Conservation (phyloP, 441 rosid species). For the Corymbia citriodora region DNA sequence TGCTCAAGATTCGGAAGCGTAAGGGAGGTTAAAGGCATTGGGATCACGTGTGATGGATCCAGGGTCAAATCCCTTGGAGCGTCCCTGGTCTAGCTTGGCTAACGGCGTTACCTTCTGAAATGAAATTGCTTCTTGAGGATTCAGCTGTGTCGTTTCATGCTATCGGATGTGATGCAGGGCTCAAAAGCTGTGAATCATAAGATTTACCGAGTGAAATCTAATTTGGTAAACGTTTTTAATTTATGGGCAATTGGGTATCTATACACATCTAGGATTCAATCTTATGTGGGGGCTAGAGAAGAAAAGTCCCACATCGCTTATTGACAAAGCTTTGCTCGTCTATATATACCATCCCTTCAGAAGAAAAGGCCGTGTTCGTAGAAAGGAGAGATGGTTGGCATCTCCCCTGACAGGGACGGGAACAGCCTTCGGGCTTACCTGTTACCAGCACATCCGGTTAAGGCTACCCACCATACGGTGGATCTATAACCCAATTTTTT, state of each 20-base stretch:
- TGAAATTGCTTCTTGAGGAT: background rate
- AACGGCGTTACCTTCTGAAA: background rate
- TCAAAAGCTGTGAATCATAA: background rate
- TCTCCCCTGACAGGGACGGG: constrained; percentile 60
- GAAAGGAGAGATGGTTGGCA: constrained; percentile 69
- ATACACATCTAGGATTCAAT: background rate
- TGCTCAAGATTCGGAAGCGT: background rate
- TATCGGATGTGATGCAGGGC: background rate
- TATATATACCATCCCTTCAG: accelerated
- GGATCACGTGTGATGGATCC: background rate
- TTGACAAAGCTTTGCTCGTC: accelerated
- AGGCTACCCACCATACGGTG: background rate
- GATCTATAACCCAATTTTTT: background rate
- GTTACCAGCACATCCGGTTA: constrained; percentile 3
- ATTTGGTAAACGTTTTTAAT: background rate
- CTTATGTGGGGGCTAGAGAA: background rate
- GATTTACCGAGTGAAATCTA: background rate
- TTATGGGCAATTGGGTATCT: background rate
- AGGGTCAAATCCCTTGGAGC: background rate
- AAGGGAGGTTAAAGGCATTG: background rate
- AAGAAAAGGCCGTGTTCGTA: accelerated
- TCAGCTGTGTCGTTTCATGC: background rate
- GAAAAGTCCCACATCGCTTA: background rate
- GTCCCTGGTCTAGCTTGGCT: background rate
- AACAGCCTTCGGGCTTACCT: constrained; percentile 22